Base-by-base conservation (phyloP, 192 early-diverging fungal genomes). In the Coemansia sp. region DNA sequence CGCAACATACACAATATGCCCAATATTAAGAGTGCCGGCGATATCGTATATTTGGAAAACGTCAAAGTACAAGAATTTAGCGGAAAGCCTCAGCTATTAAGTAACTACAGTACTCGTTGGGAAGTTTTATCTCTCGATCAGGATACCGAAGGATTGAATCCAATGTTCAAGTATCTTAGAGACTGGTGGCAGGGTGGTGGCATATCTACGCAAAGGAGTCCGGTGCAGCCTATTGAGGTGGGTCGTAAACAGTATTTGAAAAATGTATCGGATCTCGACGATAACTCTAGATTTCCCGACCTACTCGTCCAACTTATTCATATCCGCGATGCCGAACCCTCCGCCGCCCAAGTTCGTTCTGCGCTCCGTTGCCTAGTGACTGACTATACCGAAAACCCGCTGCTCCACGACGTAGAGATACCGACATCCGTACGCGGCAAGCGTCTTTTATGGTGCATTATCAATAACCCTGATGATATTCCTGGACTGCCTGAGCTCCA, bases 341-440 rank as follows among this genome's bases (percentile, higher is more conserved):
- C 24, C 16, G 29, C 51, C 2, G 36, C 20, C 63, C 38, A 24
- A 29, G 34, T 47, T 15, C 69, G 68, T 11, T 20, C 46, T 3
- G 55, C 55, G 15, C 15, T 41, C 27, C 65, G 61, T 13, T 77
- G 61, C 36, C 18, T 68, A 15, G 70, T 77, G 1, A 72, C 75
- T 15, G 75, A 77, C 36, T 77, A 77, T 29, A 59, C 75, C 2
- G 55, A 63, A 1, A 77, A 71, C 34, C 31, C 60, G 7, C 34
- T 67, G n/a, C 54, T 68, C 20, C n/a, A 46, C 12, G 33, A n/a
- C 9, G 22, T 20, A 10, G 36, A 29, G 29, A 38, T 52, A 13
- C 46, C 34, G 5, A 36, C 60, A 0, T 44, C 18, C 0, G 46
- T 73, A 15, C 2, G 2, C 16, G 71, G 71, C 16, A 55, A 38